A percentile compares a stretch with the other conserved stretches of the same genome.
phyloP scores from a whole-genome alignment of 176 grass and related monocot genomes.

The Olyra latifolia region DNA sequence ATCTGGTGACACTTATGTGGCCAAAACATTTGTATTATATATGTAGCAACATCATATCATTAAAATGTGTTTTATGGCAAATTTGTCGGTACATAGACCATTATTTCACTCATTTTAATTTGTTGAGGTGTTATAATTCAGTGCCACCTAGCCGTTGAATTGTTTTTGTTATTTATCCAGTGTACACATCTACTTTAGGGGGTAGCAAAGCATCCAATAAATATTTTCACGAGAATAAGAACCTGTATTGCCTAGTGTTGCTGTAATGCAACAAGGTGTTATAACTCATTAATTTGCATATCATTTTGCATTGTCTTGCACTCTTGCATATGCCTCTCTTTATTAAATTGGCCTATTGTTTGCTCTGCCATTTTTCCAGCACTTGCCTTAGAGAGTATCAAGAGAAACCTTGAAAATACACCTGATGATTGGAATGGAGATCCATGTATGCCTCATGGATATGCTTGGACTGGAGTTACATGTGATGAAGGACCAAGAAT shows the following conservation, averaged over 20 bases:
- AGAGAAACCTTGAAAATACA: constrained; percentile 48
- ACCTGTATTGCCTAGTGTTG: background rate
- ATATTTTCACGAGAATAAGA: background rate
- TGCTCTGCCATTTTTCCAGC: constrained; percentile 46
- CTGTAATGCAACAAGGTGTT: background rate
- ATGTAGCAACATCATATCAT: constrained; percentile 16
- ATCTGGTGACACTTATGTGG: constrained; percentile 7
- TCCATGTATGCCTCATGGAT: constrained; percentile 85
- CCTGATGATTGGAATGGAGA: constrained; percentile 93
- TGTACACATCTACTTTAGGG: background rate
- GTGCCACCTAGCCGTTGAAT: background rate
- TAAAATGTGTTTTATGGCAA: background rate
- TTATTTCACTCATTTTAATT: background rate
- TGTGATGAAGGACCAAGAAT: constrained; percentile 54
- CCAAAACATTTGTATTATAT: background rate
- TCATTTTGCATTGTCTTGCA: background rate
- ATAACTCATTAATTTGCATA: constrained; percentile 5
- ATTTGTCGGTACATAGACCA: background rate
- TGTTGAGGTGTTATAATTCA: background rate
- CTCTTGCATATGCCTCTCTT: background rate
- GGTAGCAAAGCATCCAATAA: constrained; percentile 10
- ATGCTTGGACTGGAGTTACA: constrained; percentile 86
- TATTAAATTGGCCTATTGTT: constrained; percentile 19
- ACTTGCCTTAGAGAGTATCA: constrained; percentile 62
- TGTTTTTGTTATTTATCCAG: constrained; percentile 27